A percentile compares a stretch with the other conserved stretches of the same genome.
Conservation (phyloP, 2,329 filamentous ascomycete species). For the Lecanosticta acicola region DNA sequence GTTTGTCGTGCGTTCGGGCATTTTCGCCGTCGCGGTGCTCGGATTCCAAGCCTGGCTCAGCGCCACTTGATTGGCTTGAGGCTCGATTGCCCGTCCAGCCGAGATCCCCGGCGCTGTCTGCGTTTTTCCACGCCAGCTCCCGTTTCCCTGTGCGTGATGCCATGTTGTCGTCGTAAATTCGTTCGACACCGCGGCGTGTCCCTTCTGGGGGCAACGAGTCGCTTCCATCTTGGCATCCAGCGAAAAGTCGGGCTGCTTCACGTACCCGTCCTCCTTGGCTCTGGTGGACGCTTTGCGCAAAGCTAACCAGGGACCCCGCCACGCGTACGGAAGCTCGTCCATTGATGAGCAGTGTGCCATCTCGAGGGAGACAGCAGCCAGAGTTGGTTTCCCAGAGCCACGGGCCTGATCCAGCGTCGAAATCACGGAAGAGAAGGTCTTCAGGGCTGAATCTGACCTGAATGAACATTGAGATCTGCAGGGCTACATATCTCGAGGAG, state of each 20-base stretch:
- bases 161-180: neutral
- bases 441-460: too few species aligned
- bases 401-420: too few species aligned
- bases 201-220: neutral
- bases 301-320: neutral
- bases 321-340: too few species aligned
- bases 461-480: too few species aligned
- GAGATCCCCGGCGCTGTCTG: neutral
- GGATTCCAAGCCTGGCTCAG: neutral
- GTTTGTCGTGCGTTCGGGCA: conserved; percentile 9
- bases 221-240: neutral
- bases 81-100: conserved; percentile 5
- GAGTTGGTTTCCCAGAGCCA: too few species aligned
- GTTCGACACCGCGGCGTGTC: too few species aligned
- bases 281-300: neutral
- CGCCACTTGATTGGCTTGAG: conserved; percentile 8
- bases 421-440: too few species aligned
- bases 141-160: neutral
- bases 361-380: too few species aligned
- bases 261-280: too few species aligned
- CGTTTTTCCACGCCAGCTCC: neutral
- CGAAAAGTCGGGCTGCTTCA: neutral
- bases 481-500: too few species aligned
- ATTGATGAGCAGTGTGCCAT: too few species aligned
- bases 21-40: neutral